A percentile compares a stretch with the other conserved stretches of the same genome.
These are phyloP conservation scores for Pascua guehoae DNA, from an alignment of 1,284 basidiomycete species.

Conservation along the genomic window DNA sequence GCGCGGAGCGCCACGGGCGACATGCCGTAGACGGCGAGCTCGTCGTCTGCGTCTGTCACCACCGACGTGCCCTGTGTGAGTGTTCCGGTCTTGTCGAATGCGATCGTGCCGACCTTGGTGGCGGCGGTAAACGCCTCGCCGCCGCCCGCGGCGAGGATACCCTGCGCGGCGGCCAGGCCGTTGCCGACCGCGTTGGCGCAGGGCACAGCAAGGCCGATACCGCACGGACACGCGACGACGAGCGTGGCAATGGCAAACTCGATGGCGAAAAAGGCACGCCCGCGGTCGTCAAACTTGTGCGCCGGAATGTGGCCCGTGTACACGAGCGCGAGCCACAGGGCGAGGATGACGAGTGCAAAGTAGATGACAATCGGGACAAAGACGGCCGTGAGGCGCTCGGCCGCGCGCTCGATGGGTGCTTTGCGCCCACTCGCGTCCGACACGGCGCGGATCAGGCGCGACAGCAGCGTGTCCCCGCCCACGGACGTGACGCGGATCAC, in stretches of 20 bases:
- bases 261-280: constrained; percentile 83
- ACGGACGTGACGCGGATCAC: constrained; percentile 95
- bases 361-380: constrained; percentile 93
- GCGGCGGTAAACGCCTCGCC: constrained; percentile 87
- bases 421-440: constrained; percentile 97
- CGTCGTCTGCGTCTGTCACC: constrained; percentile 33
- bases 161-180: constrained; percentile 92
- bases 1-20: constrained; percentile 12
- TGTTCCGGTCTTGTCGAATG: constrained; percentile 97
- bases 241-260: constrained; percentile 97
- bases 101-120: constrained; percentile 70
- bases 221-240: constrained; percentile 98
- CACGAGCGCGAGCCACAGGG: constrained; percentile 78
- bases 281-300: constrained; percentile 78
- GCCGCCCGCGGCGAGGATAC: constrained; percentile 97
- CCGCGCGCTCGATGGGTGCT: constrained; percentile 95
- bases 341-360: constrained; percentile 75
- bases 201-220: constrained; percentile 90
- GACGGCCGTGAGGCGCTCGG: constrained; percentile 87
- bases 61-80: constrained; percentile 80
- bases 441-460: constrained; percentile 94
- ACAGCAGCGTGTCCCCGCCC: constrained; percentile 90
- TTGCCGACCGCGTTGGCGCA: constrained; percentile 99
- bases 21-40: constrained; percentile 32
- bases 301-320: constrained; percentile 61